phyloP scores from a whole-genome alignment of 352 stramenopile species.

The Globisporangium recalcitrans region DNA sequence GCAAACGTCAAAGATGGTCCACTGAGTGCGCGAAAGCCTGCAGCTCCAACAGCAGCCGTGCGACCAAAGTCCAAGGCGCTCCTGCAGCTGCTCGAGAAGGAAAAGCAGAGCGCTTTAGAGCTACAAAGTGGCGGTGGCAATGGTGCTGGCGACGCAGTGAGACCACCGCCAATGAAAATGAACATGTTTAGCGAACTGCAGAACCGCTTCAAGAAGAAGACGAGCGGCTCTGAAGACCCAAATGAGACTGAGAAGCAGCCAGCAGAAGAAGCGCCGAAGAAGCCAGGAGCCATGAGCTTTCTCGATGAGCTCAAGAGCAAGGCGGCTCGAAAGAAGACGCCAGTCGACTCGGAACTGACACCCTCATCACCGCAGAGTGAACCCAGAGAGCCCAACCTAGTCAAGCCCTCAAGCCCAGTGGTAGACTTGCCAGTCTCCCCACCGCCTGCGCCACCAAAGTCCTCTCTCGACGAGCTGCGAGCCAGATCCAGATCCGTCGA shows the following conservation, averaged over 20 bases:
- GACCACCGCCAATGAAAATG: constrained; percentile 12
- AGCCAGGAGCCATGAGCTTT: constrained; percentile 23
- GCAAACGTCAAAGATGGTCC: not conserved
- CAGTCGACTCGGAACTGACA: too few species aligned
- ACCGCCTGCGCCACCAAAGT: constrained; percentile 8
- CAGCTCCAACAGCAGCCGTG: not conserved
- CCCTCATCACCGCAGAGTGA: not conserved
- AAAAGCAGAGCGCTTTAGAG: constrained; percentile 12
- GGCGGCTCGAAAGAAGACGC: constrained; percentile 7
- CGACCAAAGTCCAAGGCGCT: constrained; percentile 51
- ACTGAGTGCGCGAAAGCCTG: not conserved
- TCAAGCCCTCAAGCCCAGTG: not conserved
- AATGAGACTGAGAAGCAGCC: constrained; percentile 4
- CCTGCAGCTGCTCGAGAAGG: constrained; percentile 35
- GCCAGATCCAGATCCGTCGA: constrained; percentile 5
- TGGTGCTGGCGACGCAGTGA: not conserved
- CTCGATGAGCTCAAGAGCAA: constrained; percentile 47
- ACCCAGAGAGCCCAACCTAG: not conserved
- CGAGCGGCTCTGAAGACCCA: not conserved
- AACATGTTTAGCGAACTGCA: constrained; percentile 43
- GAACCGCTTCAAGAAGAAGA: constrained; percentile 20
- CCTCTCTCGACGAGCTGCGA: constrained; percentile 14
- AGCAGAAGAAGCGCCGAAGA: not conserved
- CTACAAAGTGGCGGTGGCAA: not conserved
- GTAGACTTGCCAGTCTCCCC: not conserved